phyloP scores from a whole-genome alignment of 2,329 filamentous ascomycete genomes.

The Diaporthe vexans region DNA sequence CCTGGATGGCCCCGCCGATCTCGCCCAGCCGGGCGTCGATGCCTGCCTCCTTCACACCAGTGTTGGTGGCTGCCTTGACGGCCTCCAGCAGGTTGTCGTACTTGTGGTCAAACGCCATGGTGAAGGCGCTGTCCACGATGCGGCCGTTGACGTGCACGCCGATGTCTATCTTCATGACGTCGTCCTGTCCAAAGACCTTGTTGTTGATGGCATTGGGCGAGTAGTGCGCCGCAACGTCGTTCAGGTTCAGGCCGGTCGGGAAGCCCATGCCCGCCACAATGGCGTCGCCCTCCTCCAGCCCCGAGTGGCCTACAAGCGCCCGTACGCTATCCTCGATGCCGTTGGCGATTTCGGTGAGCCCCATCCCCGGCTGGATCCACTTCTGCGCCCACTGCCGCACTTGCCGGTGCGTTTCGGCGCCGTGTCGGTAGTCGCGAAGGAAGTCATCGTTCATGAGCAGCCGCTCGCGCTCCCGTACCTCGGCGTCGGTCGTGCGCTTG shows the following conservation, averaged over 20 bases:
- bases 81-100: slow-evolving; percentile 82
- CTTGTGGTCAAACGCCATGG: slow-evolving; percentile 79
- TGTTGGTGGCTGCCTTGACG: slow-evolving; percentile 84
- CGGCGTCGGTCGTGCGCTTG: slow-evolving; percentile 85
- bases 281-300: slow-evolving; percentile 82
- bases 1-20: slow-evolving; percentile 86
- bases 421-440: slow-evolving; percentile 82
- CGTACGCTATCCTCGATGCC: slow-evolving; percentile 86
- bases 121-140: slow-evolving; percentile 87
- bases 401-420: slow-evolving; percentile 84
- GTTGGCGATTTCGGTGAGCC: slow-evolving; percentile 83
- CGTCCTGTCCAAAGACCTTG: slow-evolving; percentile 76
- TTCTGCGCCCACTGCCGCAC: slow-evolving; percentile 85
- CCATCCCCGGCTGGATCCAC: slow-evolving; percentile 83
- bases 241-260: slow-evolving; percentile 84
- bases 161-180: slow-evolving; percentile 88
- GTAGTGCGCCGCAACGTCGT: slow-evolving; percentile 87
- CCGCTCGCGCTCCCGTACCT: slow-evolving; percentile 86
- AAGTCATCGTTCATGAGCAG: slow-evolving; percentile 78
- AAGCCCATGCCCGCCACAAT: slow-evolving; percentile 85
- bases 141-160: slow-evolving; percentile 85
- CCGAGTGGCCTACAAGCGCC: slow-evolving; percentile 80
- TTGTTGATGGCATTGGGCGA: slow-evolving; percentile 89
- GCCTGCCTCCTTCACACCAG: slow-evolving; percentile 89
- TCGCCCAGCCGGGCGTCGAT: slow-evolving; percentile 93